Percentiles rank a stretch among this genome's conserved stretches.
Conservation (phyloP, 805 yeast species). For the Brettanomyces anomalus region DNA sequence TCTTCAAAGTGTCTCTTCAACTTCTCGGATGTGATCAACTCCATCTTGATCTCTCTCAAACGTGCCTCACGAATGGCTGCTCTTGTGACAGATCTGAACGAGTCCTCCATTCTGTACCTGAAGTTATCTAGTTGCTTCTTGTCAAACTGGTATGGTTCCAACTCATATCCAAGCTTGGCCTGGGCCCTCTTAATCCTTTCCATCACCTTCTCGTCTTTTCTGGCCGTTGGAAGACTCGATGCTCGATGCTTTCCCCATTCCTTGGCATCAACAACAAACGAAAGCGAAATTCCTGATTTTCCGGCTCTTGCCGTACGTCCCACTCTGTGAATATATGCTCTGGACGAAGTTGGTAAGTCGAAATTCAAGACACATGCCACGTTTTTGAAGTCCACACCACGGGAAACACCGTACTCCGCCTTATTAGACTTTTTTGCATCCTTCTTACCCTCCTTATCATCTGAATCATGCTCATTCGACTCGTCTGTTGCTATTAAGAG, state of each 20-base stretch:
- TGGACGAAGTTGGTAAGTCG: conserved; percentile 85
- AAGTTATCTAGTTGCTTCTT: conserved; percentile 89
- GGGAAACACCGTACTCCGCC: conserved; percentile 84
- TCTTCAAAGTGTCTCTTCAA: conserved; percentile 93
- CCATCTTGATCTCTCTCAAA: conserved; percentile 78
- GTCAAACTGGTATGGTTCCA: conserved; percentile 86
- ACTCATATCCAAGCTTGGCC: conserved; percentile 57
- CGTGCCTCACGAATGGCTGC: conserved; percentile 90
- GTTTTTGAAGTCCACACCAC: conserved; percentile 94
- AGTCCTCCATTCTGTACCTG: conserved; percentile 95
- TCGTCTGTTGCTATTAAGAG: conserved; percentile 94
- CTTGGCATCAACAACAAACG: conserved; percentile 78
- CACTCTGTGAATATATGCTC: conserved; percentile 83
- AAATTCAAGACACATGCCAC: conserved; percentile 96
- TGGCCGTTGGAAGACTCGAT: conserved; percentile 61
- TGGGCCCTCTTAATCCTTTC: conserved; percentile 72
- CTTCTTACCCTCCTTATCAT: conserved; percentile 29
- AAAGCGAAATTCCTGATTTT: conserved; percentile 86
- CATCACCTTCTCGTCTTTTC: conserved; percentile 80
- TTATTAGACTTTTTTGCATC: conserved; percentile 17
- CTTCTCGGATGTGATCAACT: conserved; percentile 79
- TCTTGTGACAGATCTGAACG: conserved; percentile 88
- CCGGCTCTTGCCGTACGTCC: conserved; percentile 99
- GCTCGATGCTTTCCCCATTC: conserved; percentile 86
- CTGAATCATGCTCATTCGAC: conserved; percentile 43